A percentile compares a stretch with the other conserved stretches of the same genome.
Conservation (phyloP, 2,329 filamentous ascomycete species). For the Nemania serpens region DNA sequence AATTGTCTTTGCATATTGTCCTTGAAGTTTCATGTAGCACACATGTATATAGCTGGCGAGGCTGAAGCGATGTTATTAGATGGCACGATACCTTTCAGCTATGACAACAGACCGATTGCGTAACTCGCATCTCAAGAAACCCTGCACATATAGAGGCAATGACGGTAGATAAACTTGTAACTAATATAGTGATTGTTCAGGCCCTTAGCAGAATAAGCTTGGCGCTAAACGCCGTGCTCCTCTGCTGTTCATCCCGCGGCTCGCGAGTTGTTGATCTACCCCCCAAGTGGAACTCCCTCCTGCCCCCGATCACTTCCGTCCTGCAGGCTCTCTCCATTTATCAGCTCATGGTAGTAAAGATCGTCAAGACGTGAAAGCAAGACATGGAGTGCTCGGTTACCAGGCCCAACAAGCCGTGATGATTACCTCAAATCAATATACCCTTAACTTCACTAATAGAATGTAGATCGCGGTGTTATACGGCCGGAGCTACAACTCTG, state of each 20-base stretch:
- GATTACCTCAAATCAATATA: constrained; percentile 27
- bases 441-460: constrained; percentile 21
- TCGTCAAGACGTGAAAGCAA: constrained; percentile 19
- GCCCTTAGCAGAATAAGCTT: neutral
- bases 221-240: constrained; percentile 2
- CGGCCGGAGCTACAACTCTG: constrained; percentile 21
- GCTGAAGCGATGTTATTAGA: constrained; percentile 14
- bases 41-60: constrained; percentile 18
- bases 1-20: neutral
- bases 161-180: neutral
- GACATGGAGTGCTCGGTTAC: constrained; percentile 20
- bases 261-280: constrained; percentile 18
- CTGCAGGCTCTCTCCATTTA: constrained; percentile 20
- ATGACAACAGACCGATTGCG: constrained; percentile 15
- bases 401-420: constrained; percentile 29
- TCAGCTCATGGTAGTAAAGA: constrained; percentile 22
- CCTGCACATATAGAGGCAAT: neutral
- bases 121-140: neutral
- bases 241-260: constrained; percentile 7
- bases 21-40: constrained; percentile 6
- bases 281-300: constrained; percentile 15
- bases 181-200: neutral
- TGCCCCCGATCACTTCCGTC: constrained; percentile 9
- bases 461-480: constrained; percentile 22
- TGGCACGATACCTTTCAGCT: constrained; percentile 22